A percentile compares a stretch with the other conserved stretches of the same genome.
Evolutionary conservation across 1,139 yeast species (phyloP).

Genomic region (Arxiozyma slooffiae): DNA sequence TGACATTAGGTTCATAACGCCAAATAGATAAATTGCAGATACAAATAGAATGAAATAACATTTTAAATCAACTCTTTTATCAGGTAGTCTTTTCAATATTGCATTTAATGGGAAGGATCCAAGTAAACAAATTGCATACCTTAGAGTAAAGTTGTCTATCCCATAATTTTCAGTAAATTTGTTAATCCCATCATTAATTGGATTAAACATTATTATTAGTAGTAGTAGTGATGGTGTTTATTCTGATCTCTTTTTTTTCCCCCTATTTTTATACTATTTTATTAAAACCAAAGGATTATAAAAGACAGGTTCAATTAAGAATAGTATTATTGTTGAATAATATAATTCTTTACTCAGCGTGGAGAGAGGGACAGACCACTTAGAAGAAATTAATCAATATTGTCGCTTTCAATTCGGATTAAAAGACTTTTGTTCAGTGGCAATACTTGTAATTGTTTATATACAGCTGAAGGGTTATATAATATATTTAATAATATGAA

Average conservation of each 20-base stretch:
- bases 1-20: slow-evolving; percentile 54
- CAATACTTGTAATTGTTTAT: too few species aligned
- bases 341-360: too few species aligned
- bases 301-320: neutral
- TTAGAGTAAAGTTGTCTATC: slow-evolving; percentile 62
- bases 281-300: neutral
- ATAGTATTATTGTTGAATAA: too few species aligned
- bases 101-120: slow-evolving; percentile 82
- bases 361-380: neutral
- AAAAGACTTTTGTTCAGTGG: too few species aligned
- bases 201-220: slow-evolving; percentile 23
- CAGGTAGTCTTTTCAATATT: slow-evolving; percentile 75
- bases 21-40: slow-evolving; percentile 64
- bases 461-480: neutral
- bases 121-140: slow-evolving; percentile 64
- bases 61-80: slow-evolving; percentile 45
- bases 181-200: slow-evolving; percentile 29
- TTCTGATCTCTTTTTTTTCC: neutral
- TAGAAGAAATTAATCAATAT: too few species aligned
- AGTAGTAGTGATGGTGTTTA: neutral
- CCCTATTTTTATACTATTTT: too few species aligned
- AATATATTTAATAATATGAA: too few species aligned
- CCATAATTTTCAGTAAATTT: slow-evolving; percentile 45
- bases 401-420: neutral
- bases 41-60: slow-evolving; percentile 53